These are phyloP conservation scores for Thelonectria olida DNA, from an alignment of 2,329 filamentous ascomycete genomes.

Conservation along the genomic window DNA sequence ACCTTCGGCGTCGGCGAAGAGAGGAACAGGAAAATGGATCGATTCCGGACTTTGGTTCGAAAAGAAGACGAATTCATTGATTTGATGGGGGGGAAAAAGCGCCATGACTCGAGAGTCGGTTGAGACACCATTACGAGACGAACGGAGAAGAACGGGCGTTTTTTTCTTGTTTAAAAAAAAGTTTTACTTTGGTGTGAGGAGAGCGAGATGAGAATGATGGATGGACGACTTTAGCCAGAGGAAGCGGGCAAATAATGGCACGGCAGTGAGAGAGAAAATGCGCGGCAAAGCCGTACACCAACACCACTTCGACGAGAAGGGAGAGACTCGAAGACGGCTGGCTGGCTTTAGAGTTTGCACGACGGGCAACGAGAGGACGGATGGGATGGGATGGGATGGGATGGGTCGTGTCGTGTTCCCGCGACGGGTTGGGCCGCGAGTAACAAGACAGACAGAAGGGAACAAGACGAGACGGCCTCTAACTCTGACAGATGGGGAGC, in stretches of 20 bases:
- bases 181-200: neutral
- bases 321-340: too few relatives aligned
- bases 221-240: too few relatives aligned
- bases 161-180: too few relatives aligned
- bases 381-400: neutral
- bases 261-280: too few relatives aligned
- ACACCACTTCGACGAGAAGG: too few relatives aligned
- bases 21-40: constrained; percentile 24
- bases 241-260: too few relatives aligned
- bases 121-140: neutral
- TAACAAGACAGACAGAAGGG: constrained; percentile 1
- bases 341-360: constrained; percentile 6
- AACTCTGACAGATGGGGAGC: constrained; percentile 8
- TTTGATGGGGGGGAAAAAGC: neutral
- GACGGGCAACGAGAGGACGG: neutral
- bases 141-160: too few relatives aligned
- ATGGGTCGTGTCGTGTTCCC: constrained; percentile 10
- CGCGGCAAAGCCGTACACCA: too few relatives aligned
- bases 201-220: neutral
- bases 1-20: constrained; percentile 37
- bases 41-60: neutral
- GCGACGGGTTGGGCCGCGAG: constrained; percentile 19
- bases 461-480: constrained; percentile 16
- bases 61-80: neutral
- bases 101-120: constrained; percentile 12